A percentile compares a stretch with the other conserved stretches of the same genome.
Conservation (phyloP, 2,329 filamentous ascomycete genomes). For the Pseudogymnoascus sp. region DNA sequence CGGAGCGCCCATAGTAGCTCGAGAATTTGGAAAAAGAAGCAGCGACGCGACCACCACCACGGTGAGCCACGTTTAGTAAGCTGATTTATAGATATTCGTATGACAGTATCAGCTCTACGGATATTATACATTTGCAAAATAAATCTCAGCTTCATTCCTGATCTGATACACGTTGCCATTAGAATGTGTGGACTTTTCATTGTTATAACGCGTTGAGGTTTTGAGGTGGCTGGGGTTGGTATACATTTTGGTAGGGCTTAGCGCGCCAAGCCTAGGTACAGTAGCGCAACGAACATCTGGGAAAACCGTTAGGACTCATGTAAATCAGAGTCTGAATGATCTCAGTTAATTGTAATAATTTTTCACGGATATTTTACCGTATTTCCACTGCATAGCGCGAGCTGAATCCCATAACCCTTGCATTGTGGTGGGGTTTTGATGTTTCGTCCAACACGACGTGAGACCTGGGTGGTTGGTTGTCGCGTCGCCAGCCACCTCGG, state of each 20-base stretch:
- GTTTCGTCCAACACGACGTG: slow-evolving; percentile 5
- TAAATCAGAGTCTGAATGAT: not conserved
- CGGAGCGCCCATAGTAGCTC: not conserved
- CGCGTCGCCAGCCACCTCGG: slow-evolving; percentile 8
- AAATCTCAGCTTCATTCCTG: not conserved
- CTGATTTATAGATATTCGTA: not conserved
- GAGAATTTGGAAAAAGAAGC: not conserved
- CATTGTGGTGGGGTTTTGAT: slow-evolving; percentile 2
- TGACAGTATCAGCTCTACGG: not conserved
- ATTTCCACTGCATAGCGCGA: not conserved
- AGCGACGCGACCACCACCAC: not conserved
- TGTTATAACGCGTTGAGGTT: not conserved
- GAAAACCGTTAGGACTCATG: not conserved
- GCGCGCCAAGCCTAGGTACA: not conserved
- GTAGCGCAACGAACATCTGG: not conserved
- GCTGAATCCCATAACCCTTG: not conserved
- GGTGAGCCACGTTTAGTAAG: not conserved
- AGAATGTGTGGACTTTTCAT: not conserved
- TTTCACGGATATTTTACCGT: not conserved
- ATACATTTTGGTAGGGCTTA: slow-evolving; percentile 1
- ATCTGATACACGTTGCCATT: not conserved
- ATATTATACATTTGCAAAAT: not conserved
- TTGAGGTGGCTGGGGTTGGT: not conserved
- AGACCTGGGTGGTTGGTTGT: slow-evolving; percentile 1
- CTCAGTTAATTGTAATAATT: not conserved